These are phyloP conservation scores for Quercus tomentella DNA, from an alignment of 331 rosid species.

Conservation along the genomic window DNA sequence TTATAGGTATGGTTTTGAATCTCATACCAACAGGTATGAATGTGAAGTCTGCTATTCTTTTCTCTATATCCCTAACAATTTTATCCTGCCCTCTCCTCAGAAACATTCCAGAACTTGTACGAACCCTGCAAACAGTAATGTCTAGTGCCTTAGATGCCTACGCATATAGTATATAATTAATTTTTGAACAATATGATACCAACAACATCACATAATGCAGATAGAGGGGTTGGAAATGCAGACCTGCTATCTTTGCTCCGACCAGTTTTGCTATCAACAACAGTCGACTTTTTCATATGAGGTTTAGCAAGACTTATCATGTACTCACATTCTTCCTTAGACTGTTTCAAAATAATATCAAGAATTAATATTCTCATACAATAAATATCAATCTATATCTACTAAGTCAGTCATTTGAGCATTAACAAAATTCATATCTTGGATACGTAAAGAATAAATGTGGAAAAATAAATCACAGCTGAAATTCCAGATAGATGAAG, in stretches of 20 bases:
- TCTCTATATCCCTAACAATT: constrained; percentile 57
- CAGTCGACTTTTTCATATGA: constrained; percentile 67
- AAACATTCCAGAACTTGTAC: constrained; percentile 92
- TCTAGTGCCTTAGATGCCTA: neutral
- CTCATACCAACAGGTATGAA: constrained; percentile 86
- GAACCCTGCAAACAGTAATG: constrained; percentile 57
- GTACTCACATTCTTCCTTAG: constrained; percentile 87
- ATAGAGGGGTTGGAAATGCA: constrained; percentile 18
- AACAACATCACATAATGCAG: neutral
- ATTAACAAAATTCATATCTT: neutral
- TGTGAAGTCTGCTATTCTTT: constrained; percentile 80
- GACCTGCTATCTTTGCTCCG: constrained; percentile 81
- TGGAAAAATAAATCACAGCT: no score
- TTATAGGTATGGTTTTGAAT: neutral
- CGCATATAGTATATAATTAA: neutral
- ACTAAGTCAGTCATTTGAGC: neutral
- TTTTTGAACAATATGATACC: neutral
- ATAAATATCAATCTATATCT: constrained; percentile 1
- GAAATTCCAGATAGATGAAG: no score
- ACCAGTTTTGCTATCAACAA: constrained; percentile 80
- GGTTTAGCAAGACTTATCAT: constrained; percentile 76
- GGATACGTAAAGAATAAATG: neutral
- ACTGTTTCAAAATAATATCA: constrained; percentile 52
- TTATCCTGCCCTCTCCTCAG: constrained; percentile 77
- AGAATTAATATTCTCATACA: constrained; percentile 19